phyloP scores from a whole-genome alignment of 768 basidiomycete species.

The Hemileccinum impolitum region DNA sequence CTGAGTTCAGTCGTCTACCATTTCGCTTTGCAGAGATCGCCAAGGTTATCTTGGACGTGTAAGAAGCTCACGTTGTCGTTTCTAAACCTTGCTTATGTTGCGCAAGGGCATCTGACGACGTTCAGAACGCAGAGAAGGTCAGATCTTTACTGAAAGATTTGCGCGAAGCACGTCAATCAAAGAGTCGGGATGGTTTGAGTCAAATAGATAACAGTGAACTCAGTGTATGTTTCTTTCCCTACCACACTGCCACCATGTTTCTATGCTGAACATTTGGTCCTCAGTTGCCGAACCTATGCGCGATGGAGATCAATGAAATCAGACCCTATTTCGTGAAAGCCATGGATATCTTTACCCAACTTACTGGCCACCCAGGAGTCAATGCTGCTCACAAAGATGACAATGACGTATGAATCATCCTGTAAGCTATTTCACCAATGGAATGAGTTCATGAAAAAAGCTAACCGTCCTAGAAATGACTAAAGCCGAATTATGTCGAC shows the following conservation, averaged over 20 bases:
- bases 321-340: slow-evolving; percentile 83
- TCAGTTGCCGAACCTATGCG: slow-evolving; percentile 79
- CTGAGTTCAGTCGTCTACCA: slow-evolving; percentile 76
- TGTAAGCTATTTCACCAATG: slow-evolving; percentile 2
- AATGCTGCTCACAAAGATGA: slow-evolving; percentile 6
- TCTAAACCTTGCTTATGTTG: not conserved
- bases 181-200: slow-evolving; percentile 81
- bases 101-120: slow-evolving; percentile 82
- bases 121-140: slow-evolving; percentile 80
- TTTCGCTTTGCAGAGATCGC: slow-evolving; percentile 89
- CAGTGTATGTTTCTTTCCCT: slow-evolving; percentile 49
- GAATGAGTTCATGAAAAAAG: not conserved
- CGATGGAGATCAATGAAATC: slow-evolving; percentile 94
- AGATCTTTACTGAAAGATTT: slow-evolving; percentile 87
- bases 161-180: slow-evolving; percentile 94
- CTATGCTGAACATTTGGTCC: not conserved
- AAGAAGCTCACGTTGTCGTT: slow-evolving; percentile 26
- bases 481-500: slow-evolving; percentile 3
- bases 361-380: slow-evolving; percentile 32
- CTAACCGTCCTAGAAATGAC: not conserved
- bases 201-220: slow-evolving; percentile 80
- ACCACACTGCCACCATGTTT: not conserved
- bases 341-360: slow-evolving; percentile 68
- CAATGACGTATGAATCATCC: slow-evolving; percentile 1
- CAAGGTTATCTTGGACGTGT: slow-evolving; percentile 93